Conservation (phyloP, 2,329 filamentous ascomycete species). For the Cladosporium cucumerinum region DNA sequence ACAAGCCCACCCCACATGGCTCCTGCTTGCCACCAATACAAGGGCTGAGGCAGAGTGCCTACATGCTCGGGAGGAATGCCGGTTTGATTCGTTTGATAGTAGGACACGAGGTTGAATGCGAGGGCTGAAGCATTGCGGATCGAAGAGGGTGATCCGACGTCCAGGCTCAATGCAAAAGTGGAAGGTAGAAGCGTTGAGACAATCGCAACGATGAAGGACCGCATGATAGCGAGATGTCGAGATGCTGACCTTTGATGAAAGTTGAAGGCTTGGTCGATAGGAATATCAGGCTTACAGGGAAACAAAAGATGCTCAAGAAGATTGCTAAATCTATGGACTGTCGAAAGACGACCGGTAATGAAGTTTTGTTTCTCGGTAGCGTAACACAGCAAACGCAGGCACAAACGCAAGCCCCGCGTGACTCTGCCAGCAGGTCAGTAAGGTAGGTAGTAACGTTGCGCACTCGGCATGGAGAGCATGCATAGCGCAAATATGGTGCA, state of each 20-base stretch:
- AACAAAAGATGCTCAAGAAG: not conserved
- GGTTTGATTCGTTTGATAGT: conserved; percentile 35
- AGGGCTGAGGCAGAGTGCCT: conserved; percentile 42
- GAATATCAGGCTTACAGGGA: not conserved
- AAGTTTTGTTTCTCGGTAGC: not conserved
- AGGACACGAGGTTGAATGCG: conserved; percentile 34
- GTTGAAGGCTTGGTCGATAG: not conserved
- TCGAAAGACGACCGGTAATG: not conserved
- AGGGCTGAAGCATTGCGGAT: conserved; percentile 33
- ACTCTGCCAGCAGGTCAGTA: conserved; percentile 15
- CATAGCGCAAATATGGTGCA: not conserved
- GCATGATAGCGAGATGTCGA: not conserved
- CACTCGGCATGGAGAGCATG: not conserved
- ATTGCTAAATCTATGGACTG: not conserved
- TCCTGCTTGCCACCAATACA: conserved; percentile 49
- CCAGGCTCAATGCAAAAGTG: conserved; percentile 21
- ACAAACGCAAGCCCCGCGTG: not conserved
- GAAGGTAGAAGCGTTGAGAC: conserved; percentile 2
- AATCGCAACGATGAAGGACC: not conserved
- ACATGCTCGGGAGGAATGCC: conserved; percentile 29
- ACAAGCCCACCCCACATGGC: conserved; percentile 36
- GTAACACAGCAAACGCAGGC: conserved; percentile 8
- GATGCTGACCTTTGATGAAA: not conserved
- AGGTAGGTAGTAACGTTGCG: not conserved
- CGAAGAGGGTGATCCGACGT: conserved; percentile 28